These are phyloP conservation scores for Aspergillus chevalieri DNA, from an alignment of 2,329 filamentous ascomycete genomes.

Conservation along the genomic window DNA sequence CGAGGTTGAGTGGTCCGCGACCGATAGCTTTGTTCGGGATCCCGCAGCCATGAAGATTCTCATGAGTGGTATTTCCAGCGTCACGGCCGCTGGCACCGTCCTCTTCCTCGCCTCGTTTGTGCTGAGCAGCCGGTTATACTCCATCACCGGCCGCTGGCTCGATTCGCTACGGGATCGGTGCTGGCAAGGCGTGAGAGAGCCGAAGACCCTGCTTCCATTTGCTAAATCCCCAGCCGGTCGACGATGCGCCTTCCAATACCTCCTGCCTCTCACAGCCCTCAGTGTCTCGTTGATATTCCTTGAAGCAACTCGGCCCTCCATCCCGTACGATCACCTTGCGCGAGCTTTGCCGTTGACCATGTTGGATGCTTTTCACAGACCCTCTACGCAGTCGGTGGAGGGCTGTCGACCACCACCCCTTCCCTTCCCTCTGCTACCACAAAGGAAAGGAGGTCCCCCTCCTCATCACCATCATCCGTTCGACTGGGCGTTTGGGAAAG, in stretches of 20 bases:
- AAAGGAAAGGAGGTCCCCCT: conserved; percentile 1
- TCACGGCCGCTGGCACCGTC: conserved; percentile 19
- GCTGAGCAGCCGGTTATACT: conserved; percentile 24
- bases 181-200: conserved; percentile 10
- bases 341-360: conserved; percentile 31
- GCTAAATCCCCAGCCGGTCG: conserved; percentile 14
- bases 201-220: conserved; percentile 14
- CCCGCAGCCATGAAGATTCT: conserved; percentile 34
- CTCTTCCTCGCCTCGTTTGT: conserved; percentile 24
- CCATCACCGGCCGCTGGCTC: conserved; percentile 16
- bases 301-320: conserved; percentile 21
- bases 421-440: conserved; percentile 21
- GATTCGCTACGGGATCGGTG: conserved; percentile 15
- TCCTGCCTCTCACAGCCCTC: conserved; percentile 16
- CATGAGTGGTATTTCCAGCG: conserved; percentile 27
- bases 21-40: conserved; percentile 29
- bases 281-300: conserved; percentile 24
- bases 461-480: not conserved
- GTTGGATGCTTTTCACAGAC: conserved; percentile 23
- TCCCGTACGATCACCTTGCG: conserved; percentile 34
- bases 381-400: conserved; percentile 8
- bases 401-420: conserved; percentile 18
- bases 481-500: not conserved
- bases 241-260: conserved; percentile 12
- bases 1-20: conserved; percentile 35